These are phyloP conservation scores for Jamesozyma lodderae DNA, from an alignment of 805 yeast genomes.

Conservation along the genomic window DNA sequence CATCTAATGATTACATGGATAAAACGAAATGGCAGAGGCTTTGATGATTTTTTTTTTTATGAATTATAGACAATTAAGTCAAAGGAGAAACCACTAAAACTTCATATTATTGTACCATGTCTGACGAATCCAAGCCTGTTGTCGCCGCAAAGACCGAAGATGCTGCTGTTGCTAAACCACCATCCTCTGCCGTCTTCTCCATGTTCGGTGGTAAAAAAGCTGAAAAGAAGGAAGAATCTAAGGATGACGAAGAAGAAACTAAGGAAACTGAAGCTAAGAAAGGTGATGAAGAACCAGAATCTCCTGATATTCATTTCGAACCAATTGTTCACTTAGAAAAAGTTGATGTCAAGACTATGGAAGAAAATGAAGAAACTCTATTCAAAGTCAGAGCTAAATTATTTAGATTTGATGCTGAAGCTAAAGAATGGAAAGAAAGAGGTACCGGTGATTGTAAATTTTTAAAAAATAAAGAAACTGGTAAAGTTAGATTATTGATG, in stretches of 20 bases:
- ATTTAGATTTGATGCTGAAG: conserved; percentile 77
- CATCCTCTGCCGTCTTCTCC: conserved; percentile 77
- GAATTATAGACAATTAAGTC: neutral
- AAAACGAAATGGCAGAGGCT: neutral
- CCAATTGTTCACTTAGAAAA: conserved; percentile 91
- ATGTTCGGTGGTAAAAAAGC: conserved; percentile 91
- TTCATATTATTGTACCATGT: conserved; percentile 8
- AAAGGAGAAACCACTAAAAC: too few species aligned
- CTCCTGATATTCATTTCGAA: conserved; percentile 74
- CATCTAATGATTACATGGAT: neutral
- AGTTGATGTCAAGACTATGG: conserved; percentile 93
- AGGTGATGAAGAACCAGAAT: conserved; percentile 35
- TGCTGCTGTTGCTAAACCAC: conserved; percentile 37
- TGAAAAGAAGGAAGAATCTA: conserved; percentile 44
- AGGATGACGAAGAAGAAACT: conserved; percentile 28
- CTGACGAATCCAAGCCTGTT: conserved; percentile 13
- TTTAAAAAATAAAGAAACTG: conserved; percentile 74
- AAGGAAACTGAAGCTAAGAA: conserved; percentile 26
- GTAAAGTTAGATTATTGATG: conserved; percentile 87
- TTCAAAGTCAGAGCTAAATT: conserved; percentile 90
- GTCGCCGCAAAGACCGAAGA: conserved; percentile 14
- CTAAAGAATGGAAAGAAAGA: conserved; percentile 97
- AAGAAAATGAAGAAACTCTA: conserved; percentile 76
- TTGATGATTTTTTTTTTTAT: neutral
- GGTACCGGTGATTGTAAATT: conserved; percentile 98